Conservation (phyloP, 768 basidiomycete genomes). For the Lentinula detonsa region DNA sequence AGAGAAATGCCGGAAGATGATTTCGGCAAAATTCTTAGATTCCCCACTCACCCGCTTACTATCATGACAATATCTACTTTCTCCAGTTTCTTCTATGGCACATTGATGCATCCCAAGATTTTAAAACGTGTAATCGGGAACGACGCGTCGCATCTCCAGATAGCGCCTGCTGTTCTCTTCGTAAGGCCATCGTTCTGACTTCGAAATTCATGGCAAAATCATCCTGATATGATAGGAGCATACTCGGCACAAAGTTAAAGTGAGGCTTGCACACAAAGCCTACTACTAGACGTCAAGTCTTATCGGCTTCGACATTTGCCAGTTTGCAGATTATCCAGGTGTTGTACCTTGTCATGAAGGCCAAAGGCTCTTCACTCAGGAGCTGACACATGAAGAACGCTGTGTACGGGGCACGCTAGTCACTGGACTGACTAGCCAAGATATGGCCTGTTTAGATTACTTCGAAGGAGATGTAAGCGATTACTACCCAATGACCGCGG, state of each 20-base stretch:
- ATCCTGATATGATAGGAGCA: conserved; percentile 43
- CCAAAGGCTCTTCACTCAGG: conserved; percentile 36
- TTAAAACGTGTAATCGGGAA: conserved; percentile 71
- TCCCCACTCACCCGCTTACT: neutral
- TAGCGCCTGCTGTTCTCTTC: conserved; percentile 69
- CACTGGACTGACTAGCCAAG: conserved; percentile 55
- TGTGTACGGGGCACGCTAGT: conserved; percentile 80
- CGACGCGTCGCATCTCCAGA: conserved; percentile 53
- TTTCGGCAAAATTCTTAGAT: neutral
- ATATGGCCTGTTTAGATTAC: conserved; percentile 64
- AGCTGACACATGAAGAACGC: conserved; percentile 54
- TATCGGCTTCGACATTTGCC: neutral
- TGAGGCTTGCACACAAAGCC: conserved; percentile 15
- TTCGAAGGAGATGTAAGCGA: conserved; percentile 76
- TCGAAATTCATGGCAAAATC: neutral
- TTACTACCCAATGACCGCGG: neutral
- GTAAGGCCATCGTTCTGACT: conserved; percentile 32
- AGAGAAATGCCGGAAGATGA: neutral
- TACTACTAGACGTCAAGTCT: neutral
- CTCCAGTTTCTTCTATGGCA: conserved; percentile 83
- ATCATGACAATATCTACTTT: neutral
- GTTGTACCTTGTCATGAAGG: conserved; percentile 58
- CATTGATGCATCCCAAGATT: conserved; percentile 83
- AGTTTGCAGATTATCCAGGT: conserved; percentile 80
- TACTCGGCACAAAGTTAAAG: conserved; percentile 77